Conservation (phyloP, 2,329 filamentous ascomycete species). For the Xylaria sp. region DNA sequence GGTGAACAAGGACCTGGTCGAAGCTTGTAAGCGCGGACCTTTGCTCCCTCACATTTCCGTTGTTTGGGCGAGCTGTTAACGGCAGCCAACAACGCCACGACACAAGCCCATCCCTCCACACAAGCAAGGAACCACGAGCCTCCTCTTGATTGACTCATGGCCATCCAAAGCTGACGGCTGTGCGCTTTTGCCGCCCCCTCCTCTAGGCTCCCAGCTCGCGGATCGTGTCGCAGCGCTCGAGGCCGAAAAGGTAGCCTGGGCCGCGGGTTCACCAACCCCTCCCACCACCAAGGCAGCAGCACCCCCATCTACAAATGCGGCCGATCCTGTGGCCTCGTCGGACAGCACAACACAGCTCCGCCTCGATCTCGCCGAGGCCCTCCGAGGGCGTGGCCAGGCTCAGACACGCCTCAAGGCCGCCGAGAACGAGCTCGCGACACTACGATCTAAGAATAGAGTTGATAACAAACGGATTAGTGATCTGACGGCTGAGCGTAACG, state of each 20-base stretch:
- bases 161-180: slow-evolving; percentile 21
- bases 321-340: slow-evolving; percentile 33
- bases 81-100: neutral
- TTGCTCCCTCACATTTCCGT: neutral
- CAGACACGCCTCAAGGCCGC: slow-evolving; percentile 71
- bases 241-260: slow-evolving; percentile 62
- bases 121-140: neutral
- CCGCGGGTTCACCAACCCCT: slow-evolving; percentile 1
- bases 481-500: slow-evolving; percentile 70
- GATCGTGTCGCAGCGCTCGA: slow-evolving; percentile 73
- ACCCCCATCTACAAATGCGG: slow-evolving; percentile 44
- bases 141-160: neutral
- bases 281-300: slow-evolving; percentile 42
- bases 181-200: slow-evolving; percentile 8
- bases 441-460: slow-evolving; percentile 69
- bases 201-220: slow-evolving; percentile 51
- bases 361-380: slow-evolving; percentile 78
- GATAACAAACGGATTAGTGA: slow-evolving; percentile 71
- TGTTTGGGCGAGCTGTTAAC: neutral
- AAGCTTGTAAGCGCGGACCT: slow-evolving; percentile 72
- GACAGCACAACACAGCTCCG: slow-evolving; percentile 63
- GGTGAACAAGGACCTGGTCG: slow-evolving; percentile 74
- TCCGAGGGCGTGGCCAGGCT: slow-evolving; percentile 77
- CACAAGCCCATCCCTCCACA: slow-evolving; percentile 2
- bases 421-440: slow-evolving; percentile 70